A percentile compares a stretch with the other conserved stretches of the same genome.
phyloP scores from a whole-genome alignment of 1,284 basidiomycete genomes.

The Polyporus tsugae region DNA sequence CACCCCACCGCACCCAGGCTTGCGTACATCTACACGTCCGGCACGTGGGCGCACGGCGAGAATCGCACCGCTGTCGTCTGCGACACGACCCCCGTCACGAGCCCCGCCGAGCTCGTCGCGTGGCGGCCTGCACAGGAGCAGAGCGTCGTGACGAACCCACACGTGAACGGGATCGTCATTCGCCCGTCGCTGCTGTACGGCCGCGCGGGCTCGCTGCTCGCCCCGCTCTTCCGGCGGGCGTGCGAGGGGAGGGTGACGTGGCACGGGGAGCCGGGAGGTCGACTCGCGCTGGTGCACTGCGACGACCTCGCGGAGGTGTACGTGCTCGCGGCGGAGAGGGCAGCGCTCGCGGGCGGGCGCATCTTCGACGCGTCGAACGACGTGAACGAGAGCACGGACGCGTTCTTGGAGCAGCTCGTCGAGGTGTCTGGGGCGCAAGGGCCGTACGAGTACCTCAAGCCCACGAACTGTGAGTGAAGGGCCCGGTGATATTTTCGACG shows the following conservation, averaged over 20 bases:
- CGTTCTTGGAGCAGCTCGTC: constrained; percentile 52
- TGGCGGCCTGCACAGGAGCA: constrained; percentile 52
- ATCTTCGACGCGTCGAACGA: constrained; percentile 58
- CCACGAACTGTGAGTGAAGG: constrained; percentile 46
- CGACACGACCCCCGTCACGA: constrained; percentile 46
- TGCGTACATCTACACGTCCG: constrained; percentile 60
- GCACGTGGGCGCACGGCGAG: constrained; percentile 57
- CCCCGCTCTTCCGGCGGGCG: constrained; percentile 48
- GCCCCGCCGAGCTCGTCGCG: constrained; percentile 41
- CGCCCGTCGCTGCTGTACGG: constrained; percentile 59
- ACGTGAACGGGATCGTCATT: constrained; percentile 59
- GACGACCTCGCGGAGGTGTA: constrained; percentile 63
- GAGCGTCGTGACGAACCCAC: constrained; percentile 40
- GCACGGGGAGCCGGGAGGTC: constrained; percentile 51
- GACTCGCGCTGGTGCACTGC: constrained; percentile 53
- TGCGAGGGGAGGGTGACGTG: constrained; percentile 46
- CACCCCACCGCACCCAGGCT: constrained; percentile 49
- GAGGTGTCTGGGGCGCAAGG: constrained; percentile 50
- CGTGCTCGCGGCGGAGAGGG: constrained; percentile 52
- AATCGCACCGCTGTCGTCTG: constrained; percentile 44
- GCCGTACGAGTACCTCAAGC: constrained; percentile 43
- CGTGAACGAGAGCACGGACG: constrained; percentile 52
- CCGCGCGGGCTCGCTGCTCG: constrained; percentile 51
- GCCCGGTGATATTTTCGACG: not conserved
- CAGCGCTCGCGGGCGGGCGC: constrained; percentile 47